A percentile compares a stretch with the other conserved stretches of the same genome.
Conservation (phyloP, 768 basidiomycete species). For the Amanita fuliginea region DNA sequence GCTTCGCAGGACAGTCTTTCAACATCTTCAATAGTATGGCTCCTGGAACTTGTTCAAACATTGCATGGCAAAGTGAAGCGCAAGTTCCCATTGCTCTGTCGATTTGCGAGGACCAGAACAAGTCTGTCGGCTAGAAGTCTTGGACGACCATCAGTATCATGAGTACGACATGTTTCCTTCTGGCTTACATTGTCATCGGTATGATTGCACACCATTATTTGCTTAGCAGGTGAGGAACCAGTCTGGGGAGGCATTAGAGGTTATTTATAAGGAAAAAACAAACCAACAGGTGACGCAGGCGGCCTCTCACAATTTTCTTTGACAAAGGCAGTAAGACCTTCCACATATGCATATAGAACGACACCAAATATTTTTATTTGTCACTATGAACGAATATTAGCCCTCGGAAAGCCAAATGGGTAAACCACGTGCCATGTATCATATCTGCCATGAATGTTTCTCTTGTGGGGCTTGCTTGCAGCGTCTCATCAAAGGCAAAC, state of each 20-base stretch:
- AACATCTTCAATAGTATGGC: constrained; percentile 5
- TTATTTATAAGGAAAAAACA: constrained; percentile 5
- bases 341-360: constrained; percentile 8
- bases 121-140: constrained; percentile 7
- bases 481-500: constrained; percentile 9
- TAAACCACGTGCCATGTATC: constrained; percentile 9
- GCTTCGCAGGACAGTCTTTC: constrained; percentile 4
- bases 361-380: constrained; percentile 10
- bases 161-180: constrained; percentile 6
- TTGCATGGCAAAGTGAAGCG: neutral
- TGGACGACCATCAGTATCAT: constrained; percentile 7
- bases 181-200: constrained; percentile 6
- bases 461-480: constrained; percentile 7
- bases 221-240: constrained; percentile 5
- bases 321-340: constrained; percentile 8
- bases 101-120: constrained; percentile 4
- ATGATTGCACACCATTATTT: constrained; percentile 4
- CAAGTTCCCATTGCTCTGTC: constrained; percentile 4
- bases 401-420: constrained; percentile 6
- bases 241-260: constrained; percentile 8
- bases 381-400: constrained; percentile 8
- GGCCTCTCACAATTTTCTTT: constrained; percentile 6
- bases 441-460: constrained; percentile 7
- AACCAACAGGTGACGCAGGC: constrained; percentile 6
- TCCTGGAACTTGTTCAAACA: constrained; percentile 2